These are phyloP conservation scores for Populus tomentosa DNA, from an alignment of 441 rosid genomes.

Conservation along the genomic window DNA sequence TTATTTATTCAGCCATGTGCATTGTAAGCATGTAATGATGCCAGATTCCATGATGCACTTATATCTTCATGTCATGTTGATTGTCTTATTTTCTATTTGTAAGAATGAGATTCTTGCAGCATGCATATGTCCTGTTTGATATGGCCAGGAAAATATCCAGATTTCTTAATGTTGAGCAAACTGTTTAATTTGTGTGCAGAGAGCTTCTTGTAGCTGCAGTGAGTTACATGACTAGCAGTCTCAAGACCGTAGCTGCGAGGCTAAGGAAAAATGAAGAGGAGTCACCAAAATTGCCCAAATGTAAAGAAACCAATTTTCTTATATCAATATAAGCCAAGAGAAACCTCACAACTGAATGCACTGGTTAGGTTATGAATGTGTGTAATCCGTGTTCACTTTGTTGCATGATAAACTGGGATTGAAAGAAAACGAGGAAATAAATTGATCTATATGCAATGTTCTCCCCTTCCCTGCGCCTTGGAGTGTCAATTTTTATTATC, in stretches of 20 bases:
- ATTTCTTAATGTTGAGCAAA: neutral
- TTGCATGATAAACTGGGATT: neutral
- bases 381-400: conserved; percentile 25
- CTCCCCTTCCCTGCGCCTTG: neutral
- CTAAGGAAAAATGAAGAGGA: conserved; percentile 49
- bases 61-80: too few relatives aligned
- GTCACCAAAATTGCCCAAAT: conserved; percentile 53
- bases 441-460: neutral
- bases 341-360: conserved; percentile 39
- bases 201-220: conserved; percentile 43
- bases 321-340: conserved; percentile 49
- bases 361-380: conserved; percentile 55
- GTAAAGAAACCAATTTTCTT: conserved; percentile 60
- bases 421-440: neutral
- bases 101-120: neutral
- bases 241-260: conserved; percentile 50
- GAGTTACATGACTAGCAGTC: conserved; percentile 56
- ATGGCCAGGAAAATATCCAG: neutral
- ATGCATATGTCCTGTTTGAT: neutral
- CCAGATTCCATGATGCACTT: too few relatives aligned
- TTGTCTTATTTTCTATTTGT: neutral
- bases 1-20: too few relatives aligned
- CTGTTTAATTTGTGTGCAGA: conserved; percentile 36
- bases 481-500: too few relatives aligned
- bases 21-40: too few relatives aligned